phyloP scores from a whole-genome alignment of 2,329 filamentous ascomycete genomes.

The Corynespora cassiicola region DNA sequence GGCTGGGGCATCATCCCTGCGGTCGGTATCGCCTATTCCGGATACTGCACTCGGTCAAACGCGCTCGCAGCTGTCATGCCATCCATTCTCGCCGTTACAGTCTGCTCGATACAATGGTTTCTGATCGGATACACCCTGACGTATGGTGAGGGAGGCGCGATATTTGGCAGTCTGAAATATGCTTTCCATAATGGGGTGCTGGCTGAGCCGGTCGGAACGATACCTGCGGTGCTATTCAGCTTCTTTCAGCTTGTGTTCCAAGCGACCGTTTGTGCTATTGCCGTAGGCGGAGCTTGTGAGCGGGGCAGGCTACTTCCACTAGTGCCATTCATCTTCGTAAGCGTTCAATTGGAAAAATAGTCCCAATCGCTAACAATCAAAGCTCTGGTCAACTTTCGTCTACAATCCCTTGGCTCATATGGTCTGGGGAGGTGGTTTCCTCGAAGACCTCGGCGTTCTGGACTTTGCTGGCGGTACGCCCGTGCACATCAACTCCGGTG shows the following conservation, averaged over 20 bases:
- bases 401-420: conserved; percentile 58
- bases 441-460: conserved; percentile 52
- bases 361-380: not conserved
- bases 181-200: conserved; percentile 55
- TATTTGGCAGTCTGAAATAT: conserved; percentile 55
- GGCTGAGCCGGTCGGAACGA: conserved; percentile 56
- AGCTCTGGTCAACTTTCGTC: conserved; percentile 58
- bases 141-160: conserved; percentile 54
- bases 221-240: conserved; percentile 58
- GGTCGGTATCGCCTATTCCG: conserved; percentile 58
- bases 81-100: conserved; percentile 54
- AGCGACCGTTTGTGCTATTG: conserved; percentile 59
- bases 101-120: conserved; percentile 61
- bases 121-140: conserved; percentile 57
- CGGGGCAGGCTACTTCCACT: conserved; percentile 54
- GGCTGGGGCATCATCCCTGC: conserved; percentile 60
- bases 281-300: conserved; percentile 57
- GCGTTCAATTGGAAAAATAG: conserved; percentile 3
- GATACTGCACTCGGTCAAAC: conserved; percentile 57
- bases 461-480: conserved; percentile 56
- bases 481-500: conserved; percentile 45
- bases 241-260: conserved; percentile 60
- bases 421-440: conserved; percentile 56
- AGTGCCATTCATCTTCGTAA: conserved; percentile 56
- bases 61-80: conserved; percentile 58